Base-by-base conservation (phyloP, 768 basidiomycete genomes). In the Podaxis carcinomalis region DNA sequence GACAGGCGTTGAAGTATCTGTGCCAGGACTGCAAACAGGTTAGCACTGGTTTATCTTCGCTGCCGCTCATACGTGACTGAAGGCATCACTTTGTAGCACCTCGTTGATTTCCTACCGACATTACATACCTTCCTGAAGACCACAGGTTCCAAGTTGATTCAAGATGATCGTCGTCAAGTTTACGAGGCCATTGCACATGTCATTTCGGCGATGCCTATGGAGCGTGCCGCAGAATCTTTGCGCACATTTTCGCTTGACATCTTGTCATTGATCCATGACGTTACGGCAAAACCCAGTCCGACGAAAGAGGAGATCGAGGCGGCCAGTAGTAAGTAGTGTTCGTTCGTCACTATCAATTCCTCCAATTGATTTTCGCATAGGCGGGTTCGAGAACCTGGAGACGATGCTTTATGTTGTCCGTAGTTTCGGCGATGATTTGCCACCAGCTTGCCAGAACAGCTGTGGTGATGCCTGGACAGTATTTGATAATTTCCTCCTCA, bases 131-230 rank as follows among this genome's bases (percentile, higher is more conserved):
- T 98, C 80, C 77, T 97, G 49, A 83, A 81, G 44, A 86, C 89
- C 3, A 87, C 88, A 13, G 95, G 93, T 42, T 70, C 82, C 5
- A 93, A 91, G 69, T 78, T 99, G 44, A 75, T 78, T 10, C 93
- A 93, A 70, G 92, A 95, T 46, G 97, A 98, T 72, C 85, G 87
- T 67, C 83, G 92, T 51, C 91, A 95, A 72, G 89, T 99, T 16
- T 94, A 95, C 68, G 95, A 97, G 70, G 97, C 95, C 13, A 95
- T 98, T 65, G 95, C 93, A 4, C 87, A 92, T 74, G 92, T 99
- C 57, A 95, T 99, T 59, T 91, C 90, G 51, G 90, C 88, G 0
- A 98, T 98, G 95, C 86, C 91, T 1, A 90, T 95, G 81, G 85
- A 87, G 56, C 85, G 87, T 62, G 93, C 93, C 10, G 92, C 95